phyloP scores from a whole-genome alignment of 352 stramenopile species.

The Globisporangium sylvaticum region DNA sequence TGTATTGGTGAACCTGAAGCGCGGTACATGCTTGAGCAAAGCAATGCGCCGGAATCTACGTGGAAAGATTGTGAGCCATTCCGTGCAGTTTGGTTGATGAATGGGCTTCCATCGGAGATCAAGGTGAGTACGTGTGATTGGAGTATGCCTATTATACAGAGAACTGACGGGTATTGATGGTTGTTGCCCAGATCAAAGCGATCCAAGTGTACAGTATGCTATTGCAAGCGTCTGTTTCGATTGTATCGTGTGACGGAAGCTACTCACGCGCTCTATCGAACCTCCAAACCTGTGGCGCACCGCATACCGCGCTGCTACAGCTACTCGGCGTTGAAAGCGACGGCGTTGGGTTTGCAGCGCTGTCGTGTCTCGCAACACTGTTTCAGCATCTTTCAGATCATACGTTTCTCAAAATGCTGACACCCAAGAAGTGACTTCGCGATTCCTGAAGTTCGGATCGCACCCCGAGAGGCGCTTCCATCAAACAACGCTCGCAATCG shows the following conservation, averaged over 20 bases:
- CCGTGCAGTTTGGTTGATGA: not conserved
- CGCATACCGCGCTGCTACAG: conserved; percentile 26
- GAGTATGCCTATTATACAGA: not conserved
- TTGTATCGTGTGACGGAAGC: not conserved
- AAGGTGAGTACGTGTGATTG: conserved; percentile 1
- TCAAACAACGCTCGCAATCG: conserved; percentile 32
- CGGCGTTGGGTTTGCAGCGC: conserved; percentile 29
- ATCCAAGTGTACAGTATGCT: conserved; percentile 24
- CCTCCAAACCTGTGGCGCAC: conserved; percentile 33
- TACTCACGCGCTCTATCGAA: conserved; percentile 9
- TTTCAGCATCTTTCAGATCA: conserved; percentile 8
- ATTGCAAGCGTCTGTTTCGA: conserved; percentile 14
- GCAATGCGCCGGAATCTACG: conserved; percentile 14
- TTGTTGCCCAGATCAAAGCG: conserved; percentile 14
- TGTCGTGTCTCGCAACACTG: conserved; percentile 34
- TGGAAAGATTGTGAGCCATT: conserved; percentile 56
- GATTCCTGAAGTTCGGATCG: conserved; percentile 23
- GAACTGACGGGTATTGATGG: not conserved
- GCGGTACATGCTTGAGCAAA: conserved; percentile 38
- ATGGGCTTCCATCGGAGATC: not conserved
- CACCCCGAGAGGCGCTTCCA: conserved; percentile 41
- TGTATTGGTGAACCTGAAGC: conserved; percentile 23
- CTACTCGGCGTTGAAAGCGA: conserved; percentile 22
- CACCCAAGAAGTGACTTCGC: conserved; percentile 19
- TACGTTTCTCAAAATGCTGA: conserved; percentile 30